A percentile compares a stretch with the other conserved stretches of the same genome.
phyloP scores from a whole-genome alignment of 345 rosid species.

The Kandelia obovata region DNA sequence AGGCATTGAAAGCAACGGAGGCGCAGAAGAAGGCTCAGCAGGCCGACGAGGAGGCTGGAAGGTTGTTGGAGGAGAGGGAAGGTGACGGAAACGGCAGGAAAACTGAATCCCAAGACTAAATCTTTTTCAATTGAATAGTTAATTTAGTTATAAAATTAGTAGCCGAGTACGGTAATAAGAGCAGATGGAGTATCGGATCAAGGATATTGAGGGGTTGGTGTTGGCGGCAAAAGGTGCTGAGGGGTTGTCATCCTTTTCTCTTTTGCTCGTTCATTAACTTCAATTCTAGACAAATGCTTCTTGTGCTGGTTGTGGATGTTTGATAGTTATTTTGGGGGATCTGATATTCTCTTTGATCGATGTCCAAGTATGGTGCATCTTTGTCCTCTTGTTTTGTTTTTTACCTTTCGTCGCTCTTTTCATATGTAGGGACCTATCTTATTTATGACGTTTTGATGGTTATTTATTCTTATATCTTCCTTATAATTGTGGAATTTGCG shows the following conservation, averaged over 20 bases:
- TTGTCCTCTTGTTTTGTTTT: constrained; percentile 10
- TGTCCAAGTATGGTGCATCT: background rate
- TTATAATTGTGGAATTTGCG: too few relatives aligned
- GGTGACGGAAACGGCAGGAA: constrained; percentile 54
- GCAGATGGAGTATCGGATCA: constrained; percentile 10
- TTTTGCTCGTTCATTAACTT: constrained; percentile 23
- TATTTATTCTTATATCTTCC: constrained; percentile 17
- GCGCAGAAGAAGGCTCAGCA: constrained; percentile 78
- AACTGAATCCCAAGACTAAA: constrained; percentile 53
- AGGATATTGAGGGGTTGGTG: background rate
- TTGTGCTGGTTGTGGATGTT: constrained; percentile 19
- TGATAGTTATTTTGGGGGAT: constrained; percentile 11
- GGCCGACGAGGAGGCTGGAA: constrained; percentile 74
- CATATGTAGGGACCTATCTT: constrained; percentile 14
- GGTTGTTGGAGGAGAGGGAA: constrained; percentile 77
- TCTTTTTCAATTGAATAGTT: background rate
- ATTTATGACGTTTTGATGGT: background rate
- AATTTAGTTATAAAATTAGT: constrained; percentile 11
- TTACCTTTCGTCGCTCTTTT: background rate
- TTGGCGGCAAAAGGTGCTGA: background rate
- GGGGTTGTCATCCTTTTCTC: background rate
- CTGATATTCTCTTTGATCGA: constrained; percentile 2
- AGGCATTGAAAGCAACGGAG: constrained; percentile 85
- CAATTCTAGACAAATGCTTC: constrained; percentile 11
- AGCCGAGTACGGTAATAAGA: constrained; percentile 27